These are phyloP conservation scores for Musa balbisiana DNA, from an alignment of 202 grass and related monocot species.

Conservation along the genomic window DNA sequence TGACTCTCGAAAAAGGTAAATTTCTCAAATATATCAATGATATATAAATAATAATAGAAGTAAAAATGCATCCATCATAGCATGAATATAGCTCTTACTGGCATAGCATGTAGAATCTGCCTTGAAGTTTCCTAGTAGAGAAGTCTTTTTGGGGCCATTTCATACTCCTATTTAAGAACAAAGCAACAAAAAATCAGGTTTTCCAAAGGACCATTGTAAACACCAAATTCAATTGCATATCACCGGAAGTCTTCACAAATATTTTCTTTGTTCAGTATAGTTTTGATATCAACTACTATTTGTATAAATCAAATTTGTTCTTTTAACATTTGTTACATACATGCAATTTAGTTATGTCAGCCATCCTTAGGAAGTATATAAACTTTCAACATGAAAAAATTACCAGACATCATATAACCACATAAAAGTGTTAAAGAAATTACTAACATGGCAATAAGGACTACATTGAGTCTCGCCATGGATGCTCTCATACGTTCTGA, in stretches of 20 bases:
- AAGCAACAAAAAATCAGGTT: background rate
- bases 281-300: background rate
- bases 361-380: too few relatives aligned
- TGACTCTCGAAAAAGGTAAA: too few relatives aligned
- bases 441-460: slow-evolving; percentile 36
- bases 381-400: too few relatives aligned
- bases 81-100: slow-evolving; percentile 15
- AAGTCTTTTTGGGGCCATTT: slow-evolving; percentile 34
- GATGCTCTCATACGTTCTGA: slow-evolving; percentile 19
- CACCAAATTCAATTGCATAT: too few relatives aligned
- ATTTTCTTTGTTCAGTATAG: too few relatives aligned
- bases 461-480: slow-evolving; percentile 6
- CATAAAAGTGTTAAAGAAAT: background rate
- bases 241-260: too few relatives aligned
- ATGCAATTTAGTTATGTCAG: background rate
- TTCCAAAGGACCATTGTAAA: background rate
- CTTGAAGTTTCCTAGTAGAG: slow-evolving; percentile 28
- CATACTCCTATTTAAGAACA: slow-evolving; percentile 29
- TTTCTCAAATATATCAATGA: background rate
- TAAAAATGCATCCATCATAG: background rate
- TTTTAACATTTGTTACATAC: background rate
- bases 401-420: too few relatives aligned
- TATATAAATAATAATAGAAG: background rate
- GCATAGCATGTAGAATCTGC: slow-evolving; percentile 42
- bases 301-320: background rate